phyloP scores from a whole-genome alignment of 2,329 filamentous ascomycete species.

The Microcyclosporella mali region DNA sequence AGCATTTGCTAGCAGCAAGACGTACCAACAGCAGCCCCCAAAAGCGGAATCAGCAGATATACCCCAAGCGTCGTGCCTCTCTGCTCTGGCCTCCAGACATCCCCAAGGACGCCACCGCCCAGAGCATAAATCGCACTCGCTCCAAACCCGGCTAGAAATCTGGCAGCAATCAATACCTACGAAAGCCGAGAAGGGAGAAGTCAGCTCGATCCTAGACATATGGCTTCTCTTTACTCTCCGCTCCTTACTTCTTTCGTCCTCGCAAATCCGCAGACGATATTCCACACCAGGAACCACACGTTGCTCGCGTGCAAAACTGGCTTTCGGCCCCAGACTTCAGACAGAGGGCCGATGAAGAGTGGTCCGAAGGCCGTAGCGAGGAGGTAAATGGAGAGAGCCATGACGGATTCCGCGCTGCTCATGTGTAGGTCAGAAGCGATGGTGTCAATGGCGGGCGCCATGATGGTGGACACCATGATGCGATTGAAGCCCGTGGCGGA shows the following conservation, averaged over 20 bases:
- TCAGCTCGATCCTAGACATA: too few species aligned
- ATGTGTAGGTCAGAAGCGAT: constrained; percentile 39
- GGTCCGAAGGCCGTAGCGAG: constrained; percentile 19
- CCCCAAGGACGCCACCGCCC: constrained; percentile 15
- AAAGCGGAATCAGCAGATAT: constrained; percentile 15
- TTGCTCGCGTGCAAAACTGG: constrained; percentile 41
- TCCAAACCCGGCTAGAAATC: constrained; percentile 47
- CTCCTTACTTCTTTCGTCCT: constrained; percentile 34
- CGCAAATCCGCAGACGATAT: constrained; percentile 43
- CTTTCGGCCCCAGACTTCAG: constrained; percentile 45
- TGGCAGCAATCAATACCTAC: constrained; percentile 42
- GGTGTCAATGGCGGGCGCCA: constrained; percentile 42
- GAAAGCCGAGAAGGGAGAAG: too few species aligned
- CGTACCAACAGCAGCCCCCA: constrained; percentile 16
- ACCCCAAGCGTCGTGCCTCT: constrained; percentile 13
- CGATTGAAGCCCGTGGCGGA: constrained; percentile 48
- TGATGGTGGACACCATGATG: constrained; percentile 47
- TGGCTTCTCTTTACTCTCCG: too few species aligned
- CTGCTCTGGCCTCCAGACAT: constrained; percentile 18
- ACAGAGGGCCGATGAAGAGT: constrained; percentile 15
- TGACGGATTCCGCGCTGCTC: constrained; percentile 10
- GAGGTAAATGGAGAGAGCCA: constrained; percentile 19
- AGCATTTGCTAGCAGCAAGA: neutral
- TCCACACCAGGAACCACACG: constrained; percentile 48
- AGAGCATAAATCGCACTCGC: constrained; percentile 36